A percentile compares a stretch with the other conserved stretches of the same genome.
Evolutionary conservation across 2,329 filamentous ascomycete species (phyloP).

Genomic region (Pyricularia sp.): DNA sequence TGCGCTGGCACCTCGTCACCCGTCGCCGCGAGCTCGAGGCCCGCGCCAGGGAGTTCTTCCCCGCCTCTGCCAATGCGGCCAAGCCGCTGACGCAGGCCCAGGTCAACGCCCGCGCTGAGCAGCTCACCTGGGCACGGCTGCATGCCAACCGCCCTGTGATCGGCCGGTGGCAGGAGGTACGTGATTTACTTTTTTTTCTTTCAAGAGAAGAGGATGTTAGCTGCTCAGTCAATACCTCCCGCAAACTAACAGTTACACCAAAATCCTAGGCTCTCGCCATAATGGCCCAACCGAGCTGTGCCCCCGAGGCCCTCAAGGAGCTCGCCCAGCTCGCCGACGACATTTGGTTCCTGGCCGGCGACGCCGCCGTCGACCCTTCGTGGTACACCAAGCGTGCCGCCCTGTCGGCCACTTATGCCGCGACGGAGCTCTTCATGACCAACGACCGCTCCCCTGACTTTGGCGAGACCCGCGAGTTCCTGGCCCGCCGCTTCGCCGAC

Average conservation of each 20-base stretch:
- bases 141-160: constrained; percentile 65
- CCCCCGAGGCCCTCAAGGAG: constrained; percentile 68
- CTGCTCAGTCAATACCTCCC: not conserved
- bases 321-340: constrained; percentile 80
- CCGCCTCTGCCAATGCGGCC: constrained; percentile 8
- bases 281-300: constrained; percentile 77
- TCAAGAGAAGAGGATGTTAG: no score
- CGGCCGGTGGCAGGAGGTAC: constrained; percentile 77
- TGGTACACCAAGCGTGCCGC: constrained; percentile 69
- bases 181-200: constrained; percentile 14
- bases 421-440: constrained; percentile 88
- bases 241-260: not conserved
- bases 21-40: constrained; percentile 52
- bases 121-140: constrained; percentile 67
- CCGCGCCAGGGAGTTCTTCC: constrained; percentile 29
- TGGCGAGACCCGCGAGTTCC: constrained; percentile 67
- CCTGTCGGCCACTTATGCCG: constrained; percentile 52
- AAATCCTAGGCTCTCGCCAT: constrained; percentile 64
- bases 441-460: constrained; percentile 71
- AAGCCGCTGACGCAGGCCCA: constrained; percentile 19
- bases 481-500: constrained; percentile 68
- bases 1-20: constrained; percentile 65
- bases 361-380: constrained; percentile 68
- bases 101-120: constrained; percentile 56
- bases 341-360: constrained; percentile 80